Percentiles rank a stretch among this genome's conserved stretches.
These are phyloP conservation scores for Fonticula alba DNA, from an alignment of 78 protist species.

Conservation along the genomic window DNA sequence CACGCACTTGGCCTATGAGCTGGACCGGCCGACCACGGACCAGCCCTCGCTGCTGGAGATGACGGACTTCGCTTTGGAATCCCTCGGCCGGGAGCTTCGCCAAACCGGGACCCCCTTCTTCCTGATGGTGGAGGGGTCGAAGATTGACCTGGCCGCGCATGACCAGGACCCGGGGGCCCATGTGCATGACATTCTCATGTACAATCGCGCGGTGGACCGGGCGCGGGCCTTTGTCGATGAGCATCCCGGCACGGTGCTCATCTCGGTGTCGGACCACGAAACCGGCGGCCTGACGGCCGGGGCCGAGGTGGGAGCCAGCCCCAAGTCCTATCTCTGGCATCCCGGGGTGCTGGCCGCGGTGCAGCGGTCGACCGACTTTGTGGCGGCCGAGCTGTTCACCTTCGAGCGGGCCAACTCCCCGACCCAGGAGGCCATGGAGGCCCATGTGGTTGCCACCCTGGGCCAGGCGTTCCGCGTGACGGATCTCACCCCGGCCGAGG, in stretches of 20 bases:
- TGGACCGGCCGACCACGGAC: background rate
- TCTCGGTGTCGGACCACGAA: slow-evolving; percentile 25
- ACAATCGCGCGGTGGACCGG: background rate
- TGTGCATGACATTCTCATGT: background rate
- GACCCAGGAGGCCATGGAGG: too few relatives aligned
- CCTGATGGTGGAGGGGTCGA: slow-evolving; percentile 1
- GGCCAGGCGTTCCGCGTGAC: too few relatives aligned
- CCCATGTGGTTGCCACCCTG: too few relatives aligned
- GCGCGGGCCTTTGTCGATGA: background rate
- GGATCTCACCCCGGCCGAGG: too few relatives aligned
- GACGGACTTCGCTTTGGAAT: too few relatives aligned
- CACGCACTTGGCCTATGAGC: background rate
- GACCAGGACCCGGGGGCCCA: slow-evolving; percentile 6
- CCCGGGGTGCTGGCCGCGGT: background rate
- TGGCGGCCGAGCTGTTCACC: too few relatives aligned
- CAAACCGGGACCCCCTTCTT: too few relatives aligned
- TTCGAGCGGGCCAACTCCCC: too few relatives aligned
- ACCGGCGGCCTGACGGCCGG: slow-evolving; percentile 23
- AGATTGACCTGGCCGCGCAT: slow-evolving; percentile 17
- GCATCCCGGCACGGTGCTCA: slow-evolving; percentile 5
- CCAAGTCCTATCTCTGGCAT: background rate
- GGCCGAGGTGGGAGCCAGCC: background rate
- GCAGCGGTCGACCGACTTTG: too few relatives aligned
- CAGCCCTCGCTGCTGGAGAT: slow-evolving; percentile 8
- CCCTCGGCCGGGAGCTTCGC: too few relatives aligned